Conservation (phyloP, 108 stramenopile species). For the Nitzschia putrida region DNA sequence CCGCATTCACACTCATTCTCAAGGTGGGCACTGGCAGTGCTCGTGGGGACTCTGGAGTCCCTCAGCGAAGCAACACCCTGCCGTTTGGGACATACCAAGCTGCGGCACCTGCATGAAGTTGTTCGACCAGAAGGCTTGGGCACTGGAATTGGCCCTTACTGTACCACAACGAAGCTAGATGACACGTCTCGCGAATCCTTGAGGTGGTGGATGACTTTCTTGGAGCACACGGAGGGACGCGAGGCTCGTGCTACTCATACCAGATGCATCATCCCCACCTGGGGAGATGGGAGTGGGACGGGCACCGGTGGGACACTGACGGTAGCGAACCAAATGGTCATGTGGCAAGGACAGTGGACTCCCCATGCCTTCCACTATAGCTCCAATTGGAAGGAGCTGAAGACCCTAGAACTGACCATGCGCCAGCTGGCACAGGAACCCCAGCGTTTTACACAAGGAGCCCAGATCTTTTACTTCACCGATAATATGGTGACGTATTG, state of each 20-base stretch:
- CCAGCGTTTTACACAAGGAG: background rate
- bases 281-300: conserved; percentile 1
- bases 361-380: background rate
- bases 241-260: background rate
- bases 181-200: background rate
- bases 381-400: background rate
- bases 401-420: background rate
- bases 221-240: background rate
- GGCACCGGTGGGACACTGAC: background rate
- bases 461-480: background rate
- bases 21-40: background rate
- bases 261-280: background rate
- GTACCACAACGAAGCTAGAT: background rate
- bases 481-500: background rate
- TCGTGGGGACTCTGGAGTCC: too few species aligned
- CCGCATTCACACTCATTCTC: background rate
- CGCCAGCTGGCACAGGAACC: background rate
- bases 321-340: background rate
- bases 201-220: background rate
- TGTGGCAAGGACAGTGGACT: background rate
- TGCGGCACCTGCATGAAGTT: background rate
- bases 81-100: background rate
- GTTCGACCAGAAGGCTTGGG: background rate
- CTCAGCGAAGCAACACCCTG: background rate
- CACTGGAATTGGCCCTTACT: background rate